Base-by-base conservation (phyloP, 192 early-diverging fungal genomes). In the Gryganskiella cystojenkinii region DNA sequence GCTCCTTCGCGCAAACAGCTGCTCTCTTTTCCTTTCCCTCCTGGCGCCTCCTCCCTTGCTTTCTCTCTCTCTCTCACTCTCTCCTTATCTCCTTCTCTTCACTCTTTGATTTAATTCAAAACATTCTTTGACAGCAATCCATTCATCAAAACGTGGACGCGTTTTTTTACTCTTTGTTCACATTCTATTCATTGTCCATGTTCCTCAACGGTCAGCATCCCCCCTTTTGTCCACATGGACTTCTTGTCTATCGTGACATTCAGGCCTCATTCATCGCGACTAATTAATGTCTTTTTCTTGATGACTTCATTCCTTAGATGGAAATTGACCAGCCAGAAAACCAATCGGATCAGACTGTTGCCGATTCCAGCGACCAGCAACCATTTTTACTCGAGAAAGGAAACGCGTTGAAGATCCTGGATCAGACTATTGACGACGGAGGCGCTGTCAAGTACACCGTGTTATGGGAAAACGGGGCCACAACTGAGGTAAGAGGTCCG, bases 391-490 rank as follows among this genome's bases (percentile, higher is more conserved):
- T 40, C 37, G 37, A 40, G 1, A 69, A 40, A 30, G 81, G 81
- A 19, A 74, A 71, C 13, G 68, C 78, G 8, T 64, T 53, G 13
- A 72, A 67, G 49, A 79, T 82, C 47, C 57, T 79, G 7, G 64
- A 64, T 28, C 69, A 82, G 49, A 69, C 64, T 30, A 72, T 72
- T 34, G 55, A 70, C 22, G 68, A 71, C 20, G 69, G 69, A 25
- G 81, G 81, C 19, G 62, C 66, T 40, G 74, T 82, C 28, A 65
- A 56, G 45, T 82, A 82, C 45, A 71, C 63, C 22, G 72, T 82
- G 14, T 40, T 65, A 14, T 82, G 81, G 81, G 71, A 68, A 17
- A 72, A 79, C 42, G 81, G 81, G 2, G 60, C 49, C n/a, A 79
- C 63, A 52, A 73, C 81, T 19, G 70, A 82, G 69, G 81, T 82